phyloP scores from a whole-genome alignment of 495 filamentous ascomycete genomes.

The Xylona heveae region DNA sequence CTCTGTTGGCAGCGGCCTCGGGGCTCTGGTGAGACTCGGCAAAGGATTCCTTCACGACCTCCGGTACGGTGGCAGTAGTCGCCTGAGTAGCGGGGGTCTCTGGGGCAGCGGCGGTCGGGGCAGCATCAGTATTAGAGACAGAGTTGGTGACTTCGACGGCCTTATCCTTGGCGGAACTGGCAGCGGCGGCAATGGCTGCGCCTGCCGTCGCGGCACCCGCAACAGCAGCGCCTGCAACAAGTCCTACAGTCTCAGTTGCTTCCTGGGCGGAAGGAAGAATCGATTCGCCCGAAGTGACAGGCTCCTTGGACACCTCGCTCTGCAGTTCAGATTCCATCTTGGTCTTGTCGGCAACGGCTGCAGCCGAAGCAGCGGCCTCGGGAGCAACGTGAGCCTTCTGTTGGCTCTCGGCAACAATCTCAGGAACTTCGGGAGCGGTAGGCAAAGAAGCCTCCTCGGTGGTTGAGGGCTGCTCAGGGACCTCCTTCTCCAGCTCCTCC shows the following conservation, averaged over 20 bases:
- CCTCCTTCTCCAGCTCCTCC: slow-evolving; percentile 33
- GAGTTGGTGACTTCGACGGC: slow-evolving; percentile 9
- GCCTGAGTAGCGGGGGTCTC: slow-evolving; percentile 6
- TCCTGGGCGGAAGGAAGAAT: not conserved
- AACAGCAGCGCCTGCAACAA: too few species aligned
- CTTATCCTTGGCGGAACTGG: slow-evolving; percentile 13
- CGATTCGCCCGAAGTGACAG: slow-evolving; percentile 24
- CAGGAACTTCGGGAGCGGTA: too few species aligned
- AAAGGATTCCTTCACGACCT: slow-evolving; percentile 52
- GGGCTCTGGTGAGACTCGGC: slow-evolving; percentile 36
- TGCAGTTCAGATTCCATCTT: slow-evolving; percentile 25
- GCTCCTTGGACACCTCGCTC: slow-evolving; percentile 30
- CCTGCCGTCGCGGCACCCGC: not conserved
- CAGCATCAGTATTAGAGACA: slow-evolving; percentile 12
- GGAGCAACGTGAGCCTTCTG: not conserved
- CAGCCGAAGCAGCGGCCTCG: not conserved
- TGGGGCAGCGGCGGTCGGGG: slow-evolving; percentile 6
- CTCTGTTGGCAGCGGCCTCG: slow-evolving; percentile 47
- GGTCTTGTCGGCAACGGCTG: not conserved
- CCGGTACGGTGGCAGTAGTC: slow-evolving; percentile 39
- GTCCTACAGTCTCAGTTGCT: not conserved
- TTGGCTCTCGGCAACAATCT: not conserved
- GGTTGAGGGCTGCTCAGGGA: slow-evolving; percentile 31
- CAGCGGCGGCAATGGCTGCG: slow-evolving; percentile 16
- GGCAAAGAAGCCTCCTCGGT: slow-evolving; percentile 25